Conservation (phyloP, 371 early-diverging fungal genomes). For the Mucor irregularis region DNA sequence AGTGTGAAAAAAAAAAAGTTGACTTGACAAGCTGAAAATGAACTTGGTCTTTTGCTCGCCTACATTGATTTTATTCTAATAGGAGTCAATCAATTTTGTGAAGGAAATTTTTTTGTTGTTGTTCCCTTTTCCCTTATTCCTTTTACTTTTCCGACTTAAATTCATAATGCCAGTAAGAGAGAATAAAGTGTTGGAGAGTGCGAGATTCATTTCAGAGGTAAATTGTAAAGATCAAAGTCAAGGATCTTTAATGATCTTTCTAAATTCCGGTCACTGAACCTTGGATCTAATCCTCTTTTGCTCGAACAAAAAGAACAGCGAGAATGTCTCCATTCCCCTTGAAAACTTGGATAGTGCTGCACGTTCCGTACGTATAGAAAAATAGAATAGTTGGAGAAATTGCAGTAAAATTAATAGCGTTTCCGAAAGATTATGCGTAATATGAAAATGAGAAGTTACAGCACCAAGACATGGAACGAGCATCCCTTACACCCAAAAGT, state of each 20-base stretch:
- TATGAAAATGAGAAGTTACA: slow-evolving; percentile 66
- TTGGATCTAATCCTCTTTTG: neutral
- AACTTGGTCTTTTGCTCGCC: too few relatives aligned
- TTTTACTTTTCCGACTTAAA: neutral
- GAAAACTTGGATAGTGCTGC: slow-evolving; percentile 62
- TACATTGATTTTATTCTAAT: too few relatives aligned
- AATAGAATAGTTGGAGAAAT: too few relatives aligned
- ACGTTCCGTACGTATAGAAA: slow-evolving; percentile 36
- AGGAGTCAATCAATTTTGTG: too few relatives aligned
- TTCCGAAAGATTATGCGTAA: slow-evolving; percentile 55
- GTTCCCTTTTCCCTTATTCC: neutral
- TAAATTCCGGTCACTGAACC: neutral
- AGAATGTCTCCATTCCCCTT: slow-evolving; percentile 62
- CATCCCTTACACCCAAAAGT: slow-evolving; percentile 73
- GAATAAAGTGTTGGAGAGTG: slow-evolving; percentile 56
- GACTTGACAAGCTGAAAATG: too few relatives aligned
- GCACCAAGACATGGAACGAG: slow-evolving; percentile 72
- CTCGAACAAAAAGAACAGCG: slow-evolving; percentile 46
- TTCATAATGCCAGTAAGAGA: neutral
- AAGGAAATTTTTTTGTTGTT: neutral
- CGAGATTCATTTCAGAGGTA: slow-evolving; percentile 59
- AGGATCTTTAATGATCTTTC: too few relatives aligned
- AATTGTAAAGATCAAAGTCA: too few relatives aligned
- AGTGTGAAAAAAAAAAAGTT: too few relatives aligned
- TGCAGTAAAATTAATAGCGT: neutral